These are phyloP conservation scores for Pneumocystis wakefieldiae DNA, from an alignment of 1,139 yeast genomes.

Conservation along the genomic window DNA sequence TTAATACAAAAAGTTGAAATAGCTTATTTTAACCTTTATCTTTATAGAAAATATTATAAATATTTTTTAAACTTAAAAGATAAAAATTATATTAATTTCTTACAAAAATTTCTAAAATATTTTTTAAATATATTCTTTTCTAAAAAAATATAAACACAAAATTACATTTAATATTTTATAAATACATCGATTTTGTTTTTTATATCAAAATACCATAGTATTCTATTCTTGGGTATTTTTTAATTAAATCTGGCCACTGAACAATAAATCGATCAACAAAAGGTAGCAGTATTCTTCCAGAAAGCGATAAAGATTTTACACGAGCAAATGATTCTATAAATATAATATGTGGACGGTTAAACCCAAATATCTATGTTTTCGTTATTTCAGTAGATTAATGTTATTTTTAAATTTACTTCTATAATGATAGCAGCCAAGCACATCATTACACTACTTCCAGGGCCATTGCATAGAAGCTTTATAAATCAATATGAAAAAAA, in stretches of 20 bases:
- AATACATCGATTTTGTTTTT: background rate
- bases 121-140: background rate
- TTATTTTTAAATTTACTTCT: slow-evolving; percentile 22
- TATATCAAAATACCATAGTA: slow-evolving; percentile 62
- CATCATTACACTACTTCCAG: slow-evolving; percentile 77
- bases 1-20: no score
- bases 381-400: background rate
- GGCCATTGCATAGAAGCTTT: slow-evolving; percentile 64
- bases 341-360: slow-evolving; percentile 43
- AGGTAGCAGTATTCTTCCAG: slow-evolving; percentile 52
- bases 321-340: slow-evolving; percentile 86
- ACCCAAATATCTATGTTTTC: slow-evolving; percentile 27
- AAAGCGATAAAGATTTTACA: slow-evolving; percentile 56
- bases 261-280: slow-evolving; percentile 60
- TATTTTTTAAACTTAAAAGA: background rate
- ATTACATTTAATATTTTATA: background rate
- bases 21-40: no score
- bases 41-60: no score
- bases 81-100: no score
- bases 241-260: slow-evolving; percentile 66
- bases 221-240: slow-evolving; percentile 47
- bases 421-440: slow-evolving; percentile 47
- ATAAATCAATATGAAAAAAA: slow-evolving; percentile 11
- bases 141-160: background rate
- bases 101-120: no score